These are phyloP conservation scores for Fusarium sp. DNA, from an alignment of 2,329 filamentous ascomycete species.

Conservation along the genomic window DNA sequence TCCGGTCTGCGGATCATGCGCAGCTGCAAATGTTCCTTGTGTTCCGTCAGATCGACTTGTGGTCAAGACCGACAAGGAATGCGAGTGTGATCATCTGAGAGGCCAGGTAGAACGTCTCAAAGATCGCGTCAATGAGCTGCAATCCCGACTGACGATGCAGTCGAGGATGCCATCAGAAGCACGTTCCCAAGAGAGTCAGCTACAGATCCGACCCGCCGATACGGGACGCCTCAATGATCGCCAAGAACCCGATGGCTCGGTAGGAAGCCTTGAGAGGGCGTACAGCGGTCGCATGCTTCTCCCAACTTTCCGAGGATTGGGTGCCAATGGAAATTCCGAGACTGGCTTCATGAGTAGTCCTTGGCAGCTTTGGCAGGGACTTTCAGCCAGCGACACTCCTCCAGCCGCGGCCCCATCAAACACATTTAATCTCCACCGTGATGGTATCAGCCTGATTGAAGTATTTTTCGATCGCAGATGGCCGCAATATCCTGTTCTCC, in stretches of 20 bases:
- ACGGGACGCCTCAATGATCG: neutral
- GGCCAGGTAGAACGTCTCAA: conserved; percentile 36
- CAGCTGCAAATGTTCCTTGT: conserved; percentile 33
- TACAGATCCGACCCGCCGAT: conserved; percentile 4
- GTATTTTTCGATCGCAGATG: conserved; percentile 44
- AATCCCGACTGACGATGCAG: conserved; percentile 28
- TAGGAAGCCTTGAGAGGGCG: conserved; percentile 30
- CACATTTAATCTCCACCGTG: conserved; percentile 32
- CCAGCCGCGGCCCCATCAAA: conserved; percentile 9
- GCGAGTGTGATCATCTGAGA: conserved; percentile 42
- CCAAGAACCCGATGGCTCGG: conserved; percentile 19
- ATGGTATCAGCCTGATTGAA: conserved; percentile 33
- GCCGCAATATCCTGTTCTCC: conserved; percentile 44
- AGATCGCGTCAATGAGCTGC: conserved; percentile 33
- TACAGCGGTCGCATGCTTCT: conserved; percentile 44
- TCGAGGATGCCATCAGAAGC: conserved; percentile 3
- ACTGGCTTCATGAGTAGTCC: conserved; percentile 41
- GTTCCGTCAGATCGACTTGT: conserved; percentile 45
- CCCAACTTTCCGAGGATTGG: conserved; percentile 36
- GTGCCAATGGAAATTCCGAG: conserved; percentile 17
- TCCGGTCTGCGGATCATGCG: conserved; percentile 41
- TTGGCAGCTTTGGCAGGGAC: conserved; percentile 45
- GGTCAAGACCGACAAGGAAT: conserved; percentile 39
- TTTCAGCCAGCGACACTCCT: conserved; percentile 35
- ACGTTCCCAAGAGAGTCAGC: neutral